A percentile compares a stretch with the other conserved stretches of the same genome.
These are phyloP conservation scores for Aureobasidium sp. DNA, from an alignment of 2,329 filamentous ascomycete species.

Conservation along the genomic window DNA sequence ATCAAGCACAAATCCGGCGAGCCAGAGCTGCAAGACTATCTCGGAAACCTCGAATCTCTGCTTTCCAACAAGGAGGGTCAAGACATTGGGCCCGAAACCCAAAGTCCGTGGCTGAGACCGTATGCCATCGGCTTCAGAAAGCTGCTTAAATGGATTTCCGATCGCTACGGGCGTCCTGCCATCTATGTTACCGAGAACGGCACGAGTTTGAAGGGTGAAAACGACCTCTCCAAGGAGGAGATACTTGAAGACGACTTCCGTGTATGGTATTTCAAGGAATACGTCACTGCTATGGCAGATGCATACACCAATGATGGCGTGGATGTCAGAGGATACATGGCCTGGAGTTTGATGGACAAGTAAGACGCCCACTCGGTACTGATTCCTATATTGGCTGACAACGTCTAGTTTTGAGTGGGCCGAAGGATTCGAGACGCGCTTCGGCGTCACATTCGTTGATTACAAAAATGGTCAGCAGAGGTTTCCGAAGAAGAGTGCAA, in stretches of 20 bases:
- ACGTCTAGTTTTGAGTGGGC: constrained; percentile 78
- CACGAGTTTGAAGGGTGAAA: constrained; percentile 70
- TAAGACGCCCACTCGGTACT: constrained; percentile 30
- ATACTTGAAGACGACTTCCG: constrained; percentile 78
- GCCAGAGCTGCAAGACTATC: constrained; percentile 58
- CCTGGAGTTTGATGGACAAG: constrained; percentile 76
- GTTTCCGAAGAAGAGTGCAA: constrained; percentile 77
- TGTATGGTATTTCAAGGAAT: constrained; percentile 68
- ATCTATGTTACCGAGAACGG: constrained; percentile 90
- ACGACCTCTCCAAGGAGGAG: constrained; percentile 61
- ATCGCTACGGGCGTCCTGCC: constrained; percentile 62
- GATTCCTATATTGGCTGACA: background rate
- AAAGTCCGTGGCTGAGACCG: constrained; percentile 74
- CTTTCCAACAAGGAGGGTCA: constrained; percentile 39
- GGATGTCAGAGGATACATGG: constrained; percentile 72
- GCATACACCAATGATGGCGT: constrained; percentile 67
- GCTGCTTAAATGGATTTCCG: constrained; percentile 68
- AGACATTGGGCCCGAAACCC: constrained; percentile 66
- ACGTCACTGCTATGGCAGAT: constrained; percentile 69
- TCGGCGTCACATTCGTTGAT: constrained; percentile 78
- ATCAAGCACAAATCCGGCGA: constrained; percentile 63
- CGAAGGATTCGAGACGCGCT: constrained; percentile 82
- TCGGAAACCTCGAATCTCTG: constrained; percentile 68
- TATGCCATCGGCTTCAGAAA: constrained; percentile 70
- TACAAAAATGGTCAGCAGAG: constrained; percentile 73